These are phyloP conservation scores for Termitomyces sp. DNA, from an alignment of 768 basidiomycete species.

Conservation along the genomic window DNA sequence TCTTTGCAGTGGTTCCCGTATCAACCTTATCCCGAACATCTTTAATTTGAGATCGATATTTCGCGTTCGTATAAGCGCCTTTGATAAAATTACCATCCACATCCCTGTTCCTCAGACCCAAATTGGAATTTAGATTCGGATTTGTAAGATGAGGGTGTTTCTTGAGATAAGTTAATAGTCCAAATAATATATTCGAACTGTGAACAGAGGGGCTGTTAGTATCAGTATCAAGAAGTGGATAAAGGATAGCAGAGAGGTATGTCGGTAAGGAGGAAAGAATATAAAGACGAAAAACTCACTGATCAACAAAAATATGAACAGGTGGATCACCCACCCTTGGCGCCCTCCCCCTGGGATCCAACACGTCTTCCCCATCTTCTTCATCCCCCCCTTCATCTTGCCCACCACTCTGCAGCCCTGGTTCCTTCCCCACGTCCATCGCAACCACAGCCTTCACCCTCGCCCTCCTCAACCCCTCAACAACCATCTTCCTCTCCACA, in stretches of 20 bases:
- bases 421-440: background rate
- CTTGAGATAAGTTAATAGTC: slow-evolving; percentile 68
- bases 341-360: slow-evolving; percentile 33
- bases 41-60: background rate
- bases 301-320: slow-evolving; percentile 54
- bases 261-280: background rate
- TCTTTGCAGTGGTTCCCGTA: background rate
- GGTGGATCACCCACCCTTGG: slow-evolving; percentile 29
- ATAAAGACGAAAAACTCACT: slow-evolving; percentile 35
- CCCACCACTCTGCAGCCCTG: too few relatives aligned
- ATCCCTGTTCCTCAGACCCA: background rate
- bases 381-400: background rate
- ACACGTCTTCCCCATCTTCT: slow-evolving; percentile 18
- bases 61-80: background rate
- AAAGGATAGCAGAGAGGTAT: background rate
- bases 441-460: too few relatives aligned
- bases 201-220: background rate
- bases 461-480: background rate
- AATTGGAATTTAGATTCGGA: background rate
- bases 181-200: slow-evolving; percentile 88
- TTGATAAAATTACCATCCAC: background rate
- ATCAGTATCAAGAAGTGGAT: slow-evolving; percentile 5
- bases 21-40: background rate
- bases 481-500: slow-evolving; percentile 12
- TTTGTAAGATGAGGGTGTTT: slow-evolving; percentile 33